Base-by-base conservation (phyloP, 192 early-diverging fungal species). In the Bifiguratus adelaidae region DNA sequence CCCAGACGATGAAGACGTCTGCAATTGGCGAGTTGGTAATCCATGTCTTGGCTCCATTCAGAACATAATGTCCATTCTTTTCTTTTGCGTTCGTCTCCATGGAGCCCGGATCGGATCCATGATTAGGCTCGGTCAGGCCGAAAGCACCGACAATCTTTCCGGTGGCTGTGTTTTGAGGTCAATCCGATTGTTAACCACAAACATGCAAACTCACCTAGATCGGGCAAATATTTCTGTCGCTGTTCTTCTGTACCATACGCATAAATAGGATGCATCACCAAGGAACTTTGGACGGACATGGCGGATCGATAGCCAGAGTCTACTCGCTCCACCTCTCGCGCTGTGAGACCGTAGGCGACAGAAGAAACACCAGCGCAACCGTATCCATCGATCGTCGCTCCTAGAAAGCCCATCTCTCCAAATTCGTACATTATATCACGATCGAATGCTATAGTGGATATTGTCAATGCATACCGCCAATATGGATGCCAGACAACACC, bases 1-100 rank as follows among this genome's bases (percentile, higher is more conserved):
- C 95, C 95, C 95, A 98, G 19, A 98, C 74, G 20, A 98, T 74
- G 74, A 94, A 95, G 20, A 96, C 83, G 43, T 96, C 92, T 33
- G 95, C 95, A 38, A 98, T 85, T 8, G 95, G 95, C 26, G 90
- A 90, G 76, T 98, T 98, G 48, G 95, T 95, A 64, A 94, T 99
- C 95, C 95, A 99, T 38, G 89, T 96, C 71, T 99, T 99, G 68
- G 80, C 74, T 3, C 95, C 95, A 43, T 77, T 86, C 25, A 98
- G 45, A 4, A 96, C 77, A 60, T 79, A 89, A 29, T 66, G 63
- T 7, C 76, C 76, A 59, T 79, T 85, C 37, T 69, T 70, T 11
- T 81, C 82, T 35, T 73, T 65, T 24, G 91, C 93, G 8, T 60
- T 78, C 15, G 93, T 97, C 65, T 94, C 89, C 92, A 99, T 94